A percentile compares a stretch with the other conserved stretches of the same genome.
Conservation (phyloP, 441 rosid genomes). For the Gossypium davidsonii region DNA sequence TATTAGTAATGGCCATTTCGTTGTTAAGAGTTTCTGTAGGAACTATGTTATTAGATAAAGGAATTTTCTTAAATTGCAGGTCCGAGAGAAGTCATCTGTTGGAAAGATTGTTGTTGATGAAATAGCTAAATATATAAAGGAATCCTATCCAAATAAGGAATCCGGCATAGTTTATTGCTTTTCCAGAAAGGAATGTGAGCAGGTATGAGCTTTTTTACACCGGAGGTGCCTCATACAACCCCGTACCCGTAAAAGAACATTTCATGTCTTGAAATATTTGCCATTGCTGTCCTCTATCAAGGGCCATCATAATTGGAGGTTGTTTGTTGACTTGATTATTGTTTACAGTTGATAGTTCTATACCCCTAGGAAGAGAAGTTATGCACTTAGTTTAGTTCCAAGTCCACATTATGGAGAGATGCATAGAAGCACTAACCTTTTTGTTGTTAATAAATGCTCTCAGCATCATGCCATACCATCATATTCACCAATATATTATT, state of each 20-base stretch:
- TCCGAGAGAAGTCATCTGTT: constrained; percentile 77
- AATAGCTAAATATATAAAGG: constrained; percentile 71
- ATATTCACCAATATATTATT: not conserved
- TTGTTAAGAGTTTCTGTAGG: constrained; percentile 16
- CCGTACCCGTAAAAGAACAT: not conserved
- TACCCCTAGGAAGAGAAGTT: not conserved
- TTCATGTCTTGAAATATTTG: constrained; percentile 14
- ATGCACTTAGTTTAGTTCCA: not conserved
- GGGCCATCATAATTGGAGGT: constrained; percentile 1
- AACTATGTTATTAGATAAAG: not conserved
- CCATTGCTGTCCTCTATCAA: constrained; percentile 8
- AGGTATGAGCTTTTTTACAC: constrained; percentile 39
- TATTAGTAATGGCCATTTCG: constrained; percentile 12
- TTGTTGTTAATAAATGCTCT: not conserved
- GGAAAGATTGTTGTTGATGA: constrained; percentile 79
- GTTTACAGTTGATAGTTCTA: not conserved
- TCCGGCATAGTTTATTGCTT: constrained; percentile 97
- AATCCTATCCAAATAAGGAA: constrained; percentile 79
- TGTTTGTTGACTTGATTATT: constrained; percentile 5
- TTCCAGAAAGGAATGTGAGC: constrained; percentile 94
- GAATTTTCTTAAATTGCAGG: constrained; percentile 37
- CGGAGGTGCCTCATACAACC: not conserved
- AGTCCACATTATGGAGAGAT: not conserved
- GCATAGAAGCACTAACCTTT: not conserved
- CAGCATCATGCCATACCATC: not conserved